Evolutionary conservation across 2,329 filamentous ascomycete species (phyloP).

Genomic region (Alternaria solani): DNA sequence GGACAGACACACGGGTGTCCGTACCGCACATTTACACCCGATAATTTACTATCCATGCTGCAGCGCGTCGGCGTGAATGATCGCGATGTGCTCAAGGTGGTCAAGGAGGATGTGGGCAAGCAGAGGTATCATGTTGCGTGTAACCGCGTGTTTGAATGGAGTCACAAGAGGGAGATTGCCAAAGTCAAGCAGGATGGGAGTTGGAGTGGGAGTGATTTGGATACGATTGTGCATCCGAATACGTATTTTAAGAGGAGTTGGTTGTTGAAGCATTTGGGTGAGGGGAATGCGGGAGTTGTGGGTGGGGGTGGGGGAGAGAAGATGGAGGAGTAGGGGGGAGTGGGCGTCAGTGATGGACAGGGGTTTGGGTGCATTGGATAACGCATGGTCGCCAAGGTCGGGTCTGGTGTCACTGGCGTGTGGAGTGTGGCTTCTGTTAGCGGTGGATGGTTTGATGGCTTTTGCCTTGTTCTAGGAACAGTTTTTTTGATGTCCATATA

Average conservation of each 20-base stretch:
- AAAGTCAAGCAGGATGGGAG: constrained; percentile 59
- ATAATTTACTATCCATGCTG: constrained; percentile 81
- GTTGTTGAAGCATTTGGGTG: constrained; percentile 78
- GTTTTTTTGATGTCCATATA: neutral
- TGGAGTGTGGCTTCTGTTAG: neutral
- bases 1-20: constrained; percentile 96
- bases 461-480: neutral
- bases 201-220: constrained; percentile 72
- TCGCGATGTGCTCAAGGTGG: constrained; percentile 76
- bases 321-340: constrained; percentile 42
- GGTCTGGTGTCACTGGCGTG: neutral
- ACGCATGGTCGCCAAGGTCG: neutral
- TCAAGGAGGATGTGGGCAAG: constrained; percentile 88
- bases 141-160: constrained; percentile 90
- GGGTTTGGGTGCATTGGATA: neutral
- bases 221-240: constrained; percentile 97
- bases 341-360: neutral
- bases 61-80: constrained; percentile 83
- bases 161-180: constrained; percentile 71
- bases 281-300: constrained; percentile 49
- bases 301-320: constrained; percentile 24
- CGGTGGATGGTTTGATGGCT: neutral
- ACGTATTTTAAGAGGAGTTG: constrained; percentile 98
- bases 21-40: constrained; percentile 88
- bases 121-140: constrained; percentile 94